Base-by-base conservation (phyloP, 192 early-diverging fungal genomes). In the Backusella mclennaniae region DNA sequence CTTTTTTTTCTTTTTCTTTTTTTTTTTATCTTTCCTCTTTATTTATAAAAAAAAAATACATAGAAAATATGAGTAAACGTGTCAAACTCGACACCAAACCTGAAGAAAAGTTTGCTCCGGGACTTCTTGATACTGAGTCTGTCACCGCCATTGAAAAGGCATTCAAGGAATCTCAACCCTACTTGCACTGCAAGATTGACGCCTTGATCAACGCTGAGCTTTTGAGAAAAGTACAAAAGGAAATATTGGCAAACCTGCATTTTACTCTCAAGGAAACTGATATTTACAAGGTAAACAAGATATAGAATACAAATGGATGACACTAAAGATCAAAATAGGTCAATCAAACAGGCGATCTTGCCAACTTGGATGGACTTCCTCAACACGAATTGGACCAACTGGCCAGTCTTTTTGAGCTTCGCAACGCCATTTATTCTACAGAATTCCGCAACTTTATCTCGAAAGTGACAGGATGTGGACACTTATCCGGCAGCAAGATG, bases 231-330 rank as follows among this genome's bases (percentile, higher is more conserved):
- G 93, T 93, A 29, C 85, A 92, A 9, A 77, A 82, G 14, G 94
- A 95, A 80, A 89, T 93, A 69, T 77, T 87, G 35, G 79, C 82
- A 44, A 80, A 80, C 2, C 76, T 95, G 59, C 88, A 91, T 68
- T 93, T 91, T 73, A 94, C 93, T 9, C 79, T 84, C n/a, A 95
- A 95, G 84, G 94, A 95, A 77, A 95, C 94, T 1, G 94, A 95
- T 71, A 94, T 95, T 38, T 93, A 93, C 87, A 91, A 92, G 81
- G 79, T 81, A 66, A 12, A 2, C 3, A 33, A 1, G 33, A 33
- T 33, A 33, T 33, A 33, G 33, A 3, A 33, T 3, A 33, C 33
- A 26, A 26, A 26, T 26, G 26, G 2, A 33, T 33, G 2, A 3
- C 3, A 33, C 33, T 33, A 33, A 33, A 33, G 2, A 41, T 41